Evolutionary conservation across 768 basidiomycete genomes (phyloP), one percentile per base, ranked within the genome.

Genomic region (Calocera viscosa): DNA sequence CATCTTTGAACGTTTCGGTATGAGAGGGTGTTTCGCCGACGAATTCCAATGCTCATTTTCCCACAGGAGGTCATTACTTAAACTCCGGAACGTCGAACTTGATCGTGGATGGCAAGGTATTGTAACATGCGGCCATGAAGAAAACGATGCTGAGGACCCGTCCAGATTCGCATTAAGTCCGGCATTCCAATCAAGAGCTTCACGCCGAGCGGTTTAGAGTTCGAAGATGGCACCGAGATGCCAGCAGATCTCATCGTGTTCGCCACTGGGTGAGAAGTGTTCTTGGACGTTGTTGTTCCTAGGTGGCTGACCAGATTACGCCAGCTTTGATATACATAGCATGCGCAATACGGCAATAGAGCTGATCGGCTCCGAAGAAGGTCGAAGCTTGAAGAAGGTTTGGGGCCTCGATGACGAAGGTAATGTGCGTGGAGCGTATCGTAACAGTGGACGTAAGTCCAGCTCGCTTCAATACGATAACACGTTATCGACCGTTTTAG

Each of bases 201-300:
- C 26, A 67, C 67, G 3, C 63, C 35, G 34, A 30, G 16, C 22
- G 67, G 67, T 2, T 34, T 67, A 17, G 8, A 60, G 22, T 63
- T 67, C 43, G 33, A 22, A 26, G 67, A 67, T 33, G 39, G 67
- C 16, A 64, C 60, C 53, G 39, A 64, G 11, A 5, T 64, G 22
- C 33, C 39, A 16, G 67, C 63, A 10, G 63, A 67, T 43, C 67
- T 67, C 43, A 39, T 67, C 64, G 67, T 67, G 2, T 67, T 64
- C 60, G 67, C 67, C 16, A 67, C 67, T 3, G 67, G 67, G 67
- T 67, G 47, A 1, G 33, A 16, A 16, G 19, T 3, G 43, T 47
- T 7, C 8, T 3, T 19, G 43, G 24, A 8, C 16, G 19, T 19
- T 24, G 19, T 3, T 47, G 24, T n/a, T n/a, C n/a, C n/a, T n/a